Base-by-base conservation (phyloP, 2,329 filamentous ascomycete species). In the Sphaceloma murrayae region DNA sequence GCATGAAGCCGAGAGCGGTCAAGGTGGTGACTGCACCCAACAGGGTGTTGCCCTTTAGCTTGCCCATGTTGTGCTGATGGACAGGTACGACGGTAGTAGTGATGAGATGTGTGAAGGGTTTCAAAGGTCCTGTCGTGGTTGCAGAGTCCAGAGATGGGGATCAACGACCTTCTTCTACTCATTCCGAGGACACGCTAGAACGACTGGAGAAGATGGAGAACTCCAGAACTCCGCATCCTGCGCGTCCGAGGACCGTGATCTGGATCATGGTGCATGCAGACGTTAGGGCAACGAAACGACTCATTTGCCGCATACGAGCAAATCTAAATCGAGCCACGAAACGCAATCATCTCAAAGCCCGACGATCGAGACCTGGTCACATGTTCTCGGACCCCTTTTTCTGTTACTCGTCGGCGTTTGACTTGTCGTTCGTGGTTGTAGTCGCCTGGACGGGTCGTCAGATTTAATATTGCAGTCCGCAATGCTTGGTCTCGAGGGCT, bases 1-100 rank as follows among this genome's bases (percentile, higher is more conserved):
- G 58, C 51, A 71, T 59, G 47, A 72, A 72, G 0, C 68, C 66
- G 29, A 71, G 49, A 21, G 64, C 70, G 0, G 67, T 68, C 49
- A 71, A 52, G 5, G 61, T 53, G 16, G 65, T 68, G 46, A 70
- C 66, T 13, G 65, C 60, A 16, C 61, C 51, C 16, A 71, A 56
- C 16, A 72, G 61, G 10, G 58, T 52, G 24, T 58, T 61, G 26
- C 66, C 66, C 48, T 58, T 55, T 42, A 60, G 53, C 24, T 48
- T 47, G 8, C 48, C 18, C 51, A 53, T 55, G 16, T 14, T n/a
- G n/a, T 33, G 24, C 22, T 43, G 7, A 16, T 2, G 17, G n/a
- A n/a, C n/a, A n/a, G n/a, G n/a, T n/a, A n/a, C n/a, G n/a, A n/a
- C n/a, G n/a, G n/a, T n/a, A n/a, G n/a, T n/a, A n/a, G n/a, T n/a